These are phyloP conservation scores for Wolfiporia cocos DNA, from an alignment of 1,284 basidiomycete genomes.

Conservation along the genomic window DNA sequence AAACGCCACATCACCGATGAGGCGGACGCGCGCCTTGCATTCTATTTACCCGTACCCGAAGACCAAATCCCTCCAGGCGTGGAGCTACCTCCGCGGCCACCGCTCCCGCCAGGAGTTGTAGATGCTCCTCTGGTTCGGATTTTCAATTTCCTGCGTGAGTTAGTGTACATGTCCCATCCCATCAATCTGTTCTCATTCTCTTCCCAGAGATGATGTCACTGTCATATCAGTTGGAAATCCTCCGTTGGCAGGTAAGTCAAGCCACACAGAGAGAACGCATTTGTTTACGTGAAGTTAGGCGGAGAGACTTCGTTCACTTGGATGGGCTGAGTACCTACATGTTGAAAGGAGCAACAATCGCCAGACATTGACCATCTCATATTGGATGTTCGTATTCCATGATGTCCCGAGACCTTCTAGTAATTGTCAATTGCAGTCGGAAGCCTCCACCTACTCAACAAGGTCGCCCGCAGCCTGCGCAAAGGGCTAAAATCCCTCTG, in stretches of 20 bases:
- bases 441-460: conserved; percentile 31
- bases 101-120: conserved; percentile 51
- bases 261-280: conserved; percentile 56
- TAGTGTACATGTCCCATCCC: no score
- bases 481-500: conserved; percentile 39
- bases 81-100: conserved; percentile 42
- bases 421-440: conserved; percentile 31
- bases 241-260: conserved; percentile 64
- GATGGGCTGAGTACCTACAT: conserved; percentile 68
- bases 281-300: conserved; percentile 69
- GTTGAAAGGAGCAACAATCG: conserved; percentile 60
- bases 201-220: conserved; percentile 75
- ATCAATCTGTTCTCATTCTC: no score
- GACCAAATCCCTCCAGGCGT: conserved; percentile 34
- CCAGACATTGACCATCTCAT: conserved; percentile 58
- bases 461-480: conserved; percentile 30
- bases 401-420: not conserved
- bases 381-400: conserved; percentile 66
- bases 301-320: conserved; percentile 64
- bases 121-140: conserved; percentile 76
- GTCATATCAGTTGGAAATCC: conserved; percentile 78
- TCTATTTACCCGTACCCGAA: conserved; percentile 47
- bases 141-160: conserved; percentile 77
- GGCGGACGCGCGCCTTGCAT: conserved; percentile 58
- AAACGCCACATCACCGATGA: conserved; percentile 69